phyloP scores from a whole-genome alignment of 345 rosid genomes.

The Litchi chinensis region DNA sequence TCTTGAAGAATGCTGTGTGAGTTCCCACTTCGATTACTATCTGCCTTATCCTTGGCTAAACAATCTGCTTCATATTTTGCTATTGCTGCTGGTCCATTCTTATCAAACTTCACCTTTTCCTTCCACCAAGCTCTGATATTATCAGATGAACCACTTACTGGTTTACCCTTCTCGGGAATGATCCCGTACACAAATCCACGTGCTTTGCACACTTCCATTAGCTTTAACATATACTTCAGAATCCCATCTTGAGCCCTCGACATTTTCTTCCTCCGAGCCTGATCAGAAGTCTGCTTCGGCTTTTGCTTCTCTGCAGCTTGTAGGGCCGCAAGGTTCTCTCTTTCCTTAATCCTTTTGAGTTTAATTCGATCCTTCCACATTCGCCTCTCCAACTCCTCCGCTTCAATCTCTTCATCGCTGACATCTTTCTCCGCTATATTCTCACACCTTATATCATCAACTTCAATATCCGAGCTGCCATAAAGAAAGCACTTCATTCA shows the following conservation, averaged over 20 bases:
- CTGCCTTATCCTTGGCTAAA: constrained; percentile 61
- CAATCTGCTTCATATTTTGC: constrained; percentile 79
- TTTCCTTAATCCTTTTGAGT: constrained; percentile 84
- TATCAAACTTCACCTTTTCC: constrained; percentile 95
- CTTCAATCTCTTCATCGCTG: constrained; percentile 92
- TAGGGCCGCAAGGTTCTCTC: constrained; percentile 65
- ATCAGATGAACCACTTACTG: constrained; percentile 94
- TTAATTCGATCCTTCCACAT: constrained; percentile 96
- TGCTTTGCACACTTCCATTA: constrained; percentile 97
- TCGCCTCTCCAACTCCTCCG: constrained; percentile 82
- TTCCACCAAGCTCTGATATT: constrained; percentile 99
- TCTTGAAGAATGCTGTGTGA: constrained; percentile 78
- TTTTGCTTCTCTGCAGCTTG: constrained; percentile 78
- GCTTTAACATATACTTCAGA: constrained; percentile 95
- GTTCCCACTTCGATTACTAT: constrained; percentile 56
- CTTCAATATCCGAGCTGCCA: constrained; percentile 63
- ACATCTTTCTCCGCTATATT: constrained; percentile 91
- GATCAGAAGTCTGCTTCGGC: constrained; percentile 74
- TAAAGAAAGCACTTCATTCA: constrained; percentile 25
- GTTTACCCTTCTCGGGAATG: constrained; percentile 95
- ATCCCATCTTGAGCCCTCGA: constrained; percentile 99
- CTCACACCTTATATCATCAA: constrained; percentile 73
- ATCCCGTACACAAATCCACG: constrained; percentile 97
- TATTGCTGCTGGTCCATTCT: constrained; percentile 96
- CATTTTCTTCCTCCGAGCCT: constrained; percentile 99